Base-by-base conservation (phyloP, 345 rosid species). In the Bruguiera parviflora region DNA sequence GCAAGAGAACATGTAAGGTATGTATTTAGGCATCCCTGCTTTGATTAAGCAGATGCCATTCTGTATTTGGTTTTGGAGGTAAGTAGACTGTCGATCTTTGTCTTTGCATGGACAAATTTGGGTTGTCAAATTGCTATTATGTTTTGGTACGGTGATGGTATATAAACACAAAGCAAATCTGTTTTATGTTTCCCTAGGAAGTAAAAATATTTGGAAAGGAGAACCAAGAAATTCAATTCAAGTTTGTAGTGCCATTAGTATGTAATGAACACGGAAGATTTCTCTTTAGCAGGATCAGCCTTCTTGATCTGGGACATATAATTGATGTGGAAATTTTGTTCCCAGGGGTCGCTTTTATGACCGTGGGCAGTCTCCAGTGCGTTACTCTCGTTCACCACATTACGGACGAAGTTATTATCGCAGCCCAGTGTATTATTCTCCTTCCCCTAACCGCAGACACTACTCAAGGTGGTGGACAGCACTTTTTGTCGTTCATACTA, bases 1-100 rank as follows among this genome's bases (percentile, higher is more conserved):
- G 81, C 79, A 5, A 84, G 93, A 74, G 96, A 91, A 29, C 84
- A 79, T 11, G 52, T 58, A 63, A 85, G 90, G 90, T 75, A 65
- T 60, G 70, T 53, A 56, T 22, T 56, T 56, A 0, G 29, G 22
- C 5, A 43, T 43, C 49, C 18, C 0, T 43, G 49, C 49, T 43
- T 43, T 43, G 19, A 43, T 15, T 43, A 3, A 43, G 5, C 49
- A 43, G 49, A 43, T 13, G 18, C 46, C 15, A 13, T 43, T 43
- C 49, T 3, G 49, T 15, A 13, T 43, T 43, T 15, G 19, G 49
- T 43, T 39, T 11, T 43, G 49, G 49, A 43, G 49, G 18, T 43
- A 2, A 13, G 19, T 43, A 43, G 49, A 13, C 49, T 13, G 5
- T 43, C 1, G 5, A 3, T 13, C 16, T 0, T 11, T 43, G 49